Base-by-base conservation (phyloP, 352 stramenopile species). In the Globisporangium parvum region DNA sequence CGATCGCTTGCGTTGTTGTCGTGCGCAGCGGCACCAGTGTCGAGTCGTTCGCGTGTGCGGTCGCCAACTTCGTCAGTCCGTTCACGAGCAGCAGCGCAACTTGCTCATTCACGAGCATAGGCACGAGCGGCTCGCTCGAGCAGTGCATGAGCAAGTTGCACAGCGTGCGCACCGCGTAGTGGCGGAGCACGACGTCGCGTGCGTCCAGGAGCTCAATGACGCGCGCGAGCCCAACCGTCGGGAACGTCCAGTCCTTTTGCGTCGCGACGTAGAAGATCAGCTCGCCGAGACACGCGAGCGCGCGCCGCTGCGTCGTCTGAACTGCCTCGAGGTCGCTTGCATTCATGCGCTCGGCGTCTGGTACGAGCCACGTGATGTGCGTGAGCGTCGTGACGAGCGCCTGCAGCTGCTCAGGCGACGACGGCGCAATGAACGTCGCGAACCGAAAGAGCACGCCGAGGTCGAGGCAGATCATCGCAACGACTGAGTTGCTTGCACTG, bases 181-280 rank as follows among this genome's bases (percentile, higher is more conserved):
- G 81, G 1, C 73, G 66, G 2, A 74, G 54, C 17, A 71, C 45
- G 20, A 70, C 8, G 50, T 91, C 67, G 0, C 57, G 20, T 47
- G 77, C 69, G 12, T 79, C 66, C 9, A 93, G 51, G 21, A 57
- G 55, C 1, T 51, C 28, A 2, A 89, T 51, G 17, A 91, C 52
- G 47, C 62, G 60, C 0, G 66, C 42, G 15, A 84, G 46, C 1
- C 66, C 67, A 1, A 62, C 55, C 26, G 62, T 55, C 2, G 73
- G 67, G 23, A 86, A 47, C 23, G 70, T 51, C 57, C 59, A 72
- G 17, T 77, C 63, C 23, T 80, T 67, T 49, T 88, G 77, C 0
- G 81, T 85, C 10, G 78, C 73, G 12, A 84, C 75, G 54, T 91
- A 91, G 55, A 91, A 90, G 0, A 89, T 50, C 20, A 92, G 57